Evolutionary conservation across 2,329 filamentous ascomycete species (phyloP).

Genomic region (Colletotrichum filicis): DNA sequence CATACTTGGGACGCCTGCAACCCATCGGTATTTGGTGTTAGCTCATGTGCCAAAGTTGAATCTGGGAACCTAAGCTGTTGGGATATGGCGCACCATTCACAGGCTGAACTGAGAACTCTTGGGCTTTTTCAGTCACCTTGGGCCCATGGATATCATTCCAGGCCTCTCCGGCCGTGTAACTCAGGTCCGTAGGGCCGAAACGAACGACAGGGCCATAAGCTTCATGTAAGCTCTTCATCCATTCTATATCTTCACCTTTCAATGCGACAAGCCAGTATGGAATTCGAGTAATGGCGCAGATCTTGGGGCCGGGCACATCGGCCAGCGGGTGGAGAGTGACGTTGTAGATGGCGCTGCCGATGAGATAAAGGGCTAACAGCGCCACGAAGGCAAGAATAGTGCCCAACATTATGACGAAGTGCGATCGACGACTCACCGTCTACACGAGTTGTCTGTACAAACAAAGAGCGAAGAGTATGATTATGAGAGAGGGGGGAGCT

Average conservation of each 20-base stretch:
- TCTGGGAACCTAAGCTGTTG: too few species aligned
- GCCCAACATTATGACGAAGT: background rate
- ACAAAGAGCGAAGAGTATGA: background rate
- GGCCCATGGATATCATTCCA: constrained; percentile 39
- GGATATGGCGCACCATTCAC: constrained; percentile 33
- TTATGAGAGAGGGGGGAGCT: background rate
- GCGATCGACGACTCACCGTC: background rate
- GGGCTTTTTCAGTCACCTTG: constrained; percentile 31
- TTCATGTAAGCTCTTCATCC: constrained; percentile 38
- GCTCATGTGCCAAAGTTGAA: background rate
- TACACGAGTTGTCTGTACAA: background rate
- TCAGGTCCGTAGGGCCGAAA: constrained; percentile 38
- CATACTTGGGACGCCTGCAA: constrained; percentile 33
- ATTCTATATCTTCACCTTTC: constrained; percentile 36
- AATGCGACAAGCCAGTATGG: constrained; percentile 39
- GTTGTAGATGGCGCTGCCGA: constrained; percentile 35
- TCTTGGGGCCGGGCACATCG: constrained; percentile 36
- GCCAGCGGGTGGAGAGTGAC: constrained; percentile 40
- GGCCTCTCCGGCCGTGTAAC: constrained; percentile 35
- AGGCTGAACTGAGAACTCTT: constrained; percentile 35
- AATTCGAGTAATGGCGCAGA: constrained; percentile 38
- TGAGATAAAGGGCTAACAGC: constrained; percentile 14
- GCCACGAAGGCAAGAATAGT: background rate
- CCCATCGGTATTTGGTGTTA: background rate
- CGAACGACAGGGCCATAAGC: constrained; percentile 38